Base-by-base conservation (phyloP, 2,329 filamentous ascomycete genomes). In the Alternaria metachromatica region DNA sequence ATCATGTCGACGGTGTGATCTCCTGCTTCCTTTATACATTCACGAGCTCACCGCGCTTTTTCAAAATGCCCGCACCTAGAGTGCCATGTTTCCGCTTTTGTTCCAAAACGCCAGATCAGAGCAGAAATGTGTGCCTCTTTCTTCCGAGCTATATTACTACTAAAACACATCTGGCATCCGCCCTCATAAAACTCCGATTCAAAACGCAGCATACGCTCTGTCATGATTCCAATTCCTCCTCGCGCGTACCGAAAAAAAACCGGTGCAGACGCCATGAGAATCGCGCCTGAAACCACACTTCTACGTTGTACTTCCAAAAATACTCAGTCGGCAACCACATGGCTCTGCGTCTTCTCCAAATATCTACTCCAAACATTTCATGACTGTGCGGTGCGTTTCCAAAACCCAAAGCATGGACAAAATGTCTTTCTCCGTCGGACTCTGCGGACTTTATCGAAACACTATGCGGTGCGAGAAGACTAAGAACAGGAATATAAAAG, bases 381-480 rank as follows among this genome's bases (percentile, higher is more conserved):
- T 41, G 37, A 41, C 15, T 41, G 37, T 41, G 37, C 37, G n/a
- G 37, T 41, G 37, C 37, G 37, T 41, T 41, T 41, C 37, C 37
- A 41, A 41, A 41, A 5, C n/a, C 8, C 3, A 41, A 0, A 41
- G 2, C 2, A 2, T 41, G 0, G 15, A 41, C 0, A 9, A 0
- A 0, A 37, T 37, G 33, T 37, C 33, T 37, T 37, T 15, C 5
- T 37, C 13, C 30, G 33, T 41, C 33, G 15, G 8, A 41, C 33
- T 9, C 33, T 41, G 37, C 3, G 37, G 8, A 41, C 37, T 41
- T 41, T 0, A 41, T 18, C n/a, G 18, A 18, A 41, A 41, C n/a
- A 41, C 0, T 5, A 3, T 18, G 8, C 33, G 33, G 33, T 4
- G 15, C 33, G 33, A 37, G 33, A 37, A n/a, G 33, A 37, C 15